These are phyloP conservation scores for Aspergillus piperis DNA, from an alignment of 2,329 filamentous ascomycete species.

Conservation along the genomic window DNA sequence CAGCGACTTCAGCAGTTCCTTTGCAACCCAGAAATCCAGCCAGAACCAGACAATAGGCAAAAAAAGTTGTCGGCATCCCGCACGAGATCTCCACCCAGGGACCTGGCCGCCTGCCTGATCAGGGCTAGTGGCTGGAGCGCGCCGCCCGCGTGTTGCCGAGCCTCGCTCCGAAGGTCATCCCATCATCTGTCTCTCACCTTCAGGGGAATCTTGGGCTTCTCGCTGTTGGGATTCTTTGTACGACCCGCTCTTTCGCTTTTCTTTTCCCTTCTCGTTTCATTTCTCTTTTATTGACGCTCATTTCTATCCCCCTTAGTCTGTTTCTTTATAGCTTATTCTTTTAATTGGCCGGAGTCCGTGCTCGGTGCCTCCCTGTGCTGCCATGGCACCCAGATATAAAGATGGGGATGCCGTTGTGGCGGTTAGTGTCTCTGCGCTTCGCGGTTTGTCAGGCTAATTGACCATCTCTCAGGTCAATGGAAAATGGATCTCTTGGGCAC, in stretches of 20 bases:
- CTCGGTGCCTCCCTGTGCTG: slow-evolving; percentile 28
- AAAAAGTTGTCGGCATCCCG: slow-evolving; percentile 39
- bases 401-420: slow-evolving; percentile 64
- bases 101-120: slow-evolving; percentile 18
- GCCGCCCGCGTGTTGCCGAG: slow-evolving; percentile 20
- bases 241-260: slow-evolving; percentile 23
- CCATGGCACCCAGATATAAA: slow-evolving; percentile 63
- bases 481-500: slow-evolving; percentile 85
- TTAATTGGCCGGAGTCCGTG: slow-evolving; percentile 17
- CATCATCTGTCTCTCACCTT: slow-evolving; percentile 25
- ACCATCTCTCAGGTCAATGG: slow-evolving; percentile 65
- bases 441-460: slow-evolving; percentile 23
- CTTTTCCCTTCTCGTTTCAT: slow-evolving; percentile 26
- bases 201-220: slow-evolving; percentile 31
- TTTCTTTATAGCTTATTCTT: slow-evolving; percentile 20
- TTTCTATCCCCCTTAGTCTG: slow-evolving; percentile 25
- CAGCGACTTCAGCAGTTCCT: background rate
- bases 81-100: slow-evolving; percentile 25
- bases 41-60: slow-evolving; percentile 5
- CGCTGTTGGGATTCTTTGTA: slow-evolving; percentile 19
- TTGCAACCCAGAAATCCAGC: background rate
- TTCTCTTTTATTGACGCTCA: slow-evolving; percentile 24
- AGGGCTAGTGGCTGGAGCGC: slow-evolving; percentile 20
- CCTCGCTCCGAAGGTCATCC: slow-evolving; percentile 16
- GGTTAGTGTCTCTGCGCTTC: slow-evolving; percentile 43